Percentiles rank a stretch among this genome's conserved stretches.
phyloP scores from a whole-genome alignment of 129 eudicot genomes.

The Chrysanthemum makinoi region DNA sequence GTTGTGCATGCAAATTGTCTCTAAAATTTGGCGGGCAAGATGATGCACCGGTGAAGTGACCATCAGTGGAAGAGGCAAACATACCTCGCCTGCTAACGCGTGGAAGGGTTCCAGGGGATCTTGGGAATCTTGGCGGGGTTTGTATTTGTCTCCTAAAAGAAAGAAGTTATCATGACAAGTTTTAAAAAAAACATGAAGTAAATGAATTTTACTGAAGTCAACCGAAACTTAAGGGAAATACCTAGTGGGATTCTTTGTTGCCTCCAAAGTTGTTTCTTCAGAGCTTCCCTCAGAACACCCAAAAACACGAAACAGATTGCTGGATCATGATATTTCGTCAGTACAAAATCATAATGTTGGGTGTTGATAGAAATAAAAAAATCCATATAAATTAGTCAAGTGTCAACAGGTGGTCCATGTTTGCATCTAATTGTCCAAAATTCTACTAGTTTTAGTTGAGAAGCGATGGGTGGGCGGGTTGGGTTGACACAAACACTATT shows the following conservation, averaged over 20 bases:
- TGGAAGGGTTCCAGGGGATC: slow-evolving; percentile 56
- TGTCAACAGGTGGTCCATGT: background rate
- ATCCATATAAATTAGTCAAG: background rate
- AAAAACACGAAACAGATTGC: slow-evolving; percentile 16
- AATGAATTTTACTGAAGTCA: background rate
- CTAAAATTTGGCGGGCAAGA: too few species aligned
- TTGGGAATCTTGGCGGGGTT: slow-evolving; percentile 61
- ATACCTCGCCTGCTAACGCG: slow-evolving; percentile 69
- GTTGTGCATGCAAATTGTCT: too few species aligned
- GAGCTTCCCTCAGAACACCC: background rate
- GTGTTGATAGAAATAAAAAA: background rate
- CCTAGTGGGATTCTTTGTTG: slow-evolving; percentile 7
- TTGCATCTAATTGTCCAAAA: slow-evolving; percentile 6
- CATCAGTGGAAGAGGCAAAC: slow-evolving; percentile 1
- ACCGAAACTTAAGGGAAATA: background rate
- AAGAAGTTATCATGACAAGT: background rate
- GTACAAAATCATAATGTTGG: background rate
- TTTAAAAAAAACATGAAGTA: background rate
- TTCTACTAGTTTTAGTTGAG: background rate
- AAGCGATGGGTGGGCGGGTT: too few species aligned
- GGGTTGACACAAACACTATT: too few species aligned
- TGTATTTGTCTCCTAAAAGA: slow-evolving; percentile 52
- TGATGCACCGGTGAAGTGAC: background rate
- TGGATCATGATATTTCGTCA: background rate
- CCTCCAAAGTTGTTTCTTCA: slow-evolving; percentile 8